Base-by-base conservation (phyloP, 352 stramenopile species). In the Phytophthora fragariaefolia region DNA sequence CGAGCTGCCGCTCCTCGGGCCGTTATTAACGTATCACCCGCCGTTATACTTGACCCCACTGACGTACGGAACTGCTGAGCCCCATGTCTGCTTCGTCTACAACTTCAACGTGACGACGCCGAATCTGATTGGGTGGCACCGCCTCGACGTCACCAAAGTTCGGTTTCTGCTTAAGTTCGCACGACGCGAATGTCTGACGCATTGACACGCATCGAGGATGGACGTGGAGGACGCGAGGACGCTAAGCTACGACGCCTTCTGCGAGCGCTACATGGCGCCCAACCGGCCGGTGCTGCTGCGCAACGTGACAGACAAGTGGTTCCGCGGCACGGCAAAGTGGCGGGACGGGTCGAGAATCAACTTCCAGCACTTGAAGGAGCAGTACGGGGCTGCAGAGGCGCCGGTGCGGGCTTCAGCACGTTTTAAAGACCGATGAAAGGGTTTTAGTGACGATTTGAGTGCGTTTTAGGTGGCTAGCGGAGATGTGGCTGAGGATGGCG, bases 181-280 rank as follows among this genome's bases (percentile, higher is more conserved):
- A n/a, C n/a, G n/a, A n/a, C n/a, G n/a, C n/a, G n/a, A n/a, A n/a
- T n/a, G n/a, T n/a, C n/a, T n/a, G n/a, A n/a, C n/a, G n/a, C n/a
- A 47, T 42, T 34, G 22, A 38, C 45, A 22, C 23, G n/a, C 4
- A 48, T 28, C 5, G 38, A 17, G 4, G 27, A 91, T 94, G 63
- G 79, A 92, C 57, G 57, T 75, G 20, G 74, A 88, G 58, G 82
- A 94, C 56, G 82, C 82, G 2, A 53, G 58, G 4, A 63, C 61
- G 57, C 66, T 95, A 42, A 75, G 65, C 49, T 96, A 96, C 55
- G 76, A 77, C 15, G 80, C 63, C 28, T 95, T 96, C 67, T 95
- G 86, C 68, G 57, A 63, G 45, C 73, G 57, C n/a, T 96, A 90
- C 67, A 89, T 95, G 76, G 71, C 71, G 24, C 56, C 49, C 6